Evolutionary conservation across 2,329 filamentous ascomycete genomes (phyloP).

Genomic region (Leptographium radiaticola): DNA sequence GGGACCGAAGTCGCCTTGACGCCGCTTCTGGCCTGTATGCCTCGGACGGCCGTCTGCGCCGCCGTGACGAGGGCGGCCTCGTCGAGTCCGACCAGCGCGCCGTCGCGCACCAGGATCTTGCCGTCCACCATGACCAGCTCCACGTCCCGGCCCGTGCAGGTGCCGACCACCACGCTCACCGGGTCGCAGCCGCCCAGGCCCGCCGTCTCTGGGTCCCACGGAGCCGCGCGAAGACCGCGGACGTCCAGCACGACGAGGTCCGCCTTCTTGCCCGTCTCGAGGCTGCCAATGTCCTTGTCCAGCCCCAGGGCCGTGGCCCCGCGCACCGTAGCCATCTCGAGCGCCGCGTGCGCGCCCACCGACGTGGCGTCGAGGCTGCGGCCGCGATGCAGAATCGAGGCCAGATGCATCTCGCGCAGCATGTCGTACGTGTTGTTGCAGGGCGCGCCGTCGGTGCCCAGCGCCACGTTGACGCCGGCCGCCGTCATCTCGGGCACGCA

Average conservation of each 20-base stretch:
- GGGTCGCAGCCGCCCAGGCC: neutral
- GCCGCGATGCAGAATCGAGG: constrained; percentile 13
- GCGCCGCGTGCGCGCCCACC: constrained; percentile 6
- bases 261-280: constrained; percentile 27
- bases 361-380: constrained; percentile 10
- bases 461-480: constrained; percentile 15
- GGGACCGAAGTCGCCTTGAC: neutral
- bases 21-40: neutral
- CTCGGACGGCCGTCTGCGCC: neutral
- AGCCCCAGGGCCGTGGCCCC: constrained; percentile 26
- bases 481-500: constrained; percentile 9
- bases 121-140: neutral
- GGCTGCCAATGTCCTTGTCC: constrained; percentile 25
- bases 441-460: constrained; percentile 17
- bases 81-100: neutral
- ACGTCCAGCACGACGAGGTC: constrained; percentile 27
- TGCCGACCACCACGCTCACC: neutral
- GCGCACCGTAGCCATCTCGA: constrained; percentile 26
- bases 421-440: constrained; percentile 14
- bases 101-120: neutral
- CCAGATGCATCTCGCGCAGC: constrained; percentile 12
- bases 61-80: neutral
- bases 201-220: neutral
- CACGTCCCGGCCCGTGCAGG: neutral
- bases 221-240: neutral